Conservation (phyloP, 2,329 filamentous ascomycete species). For the Cordyceps pruinosa region DNA sequence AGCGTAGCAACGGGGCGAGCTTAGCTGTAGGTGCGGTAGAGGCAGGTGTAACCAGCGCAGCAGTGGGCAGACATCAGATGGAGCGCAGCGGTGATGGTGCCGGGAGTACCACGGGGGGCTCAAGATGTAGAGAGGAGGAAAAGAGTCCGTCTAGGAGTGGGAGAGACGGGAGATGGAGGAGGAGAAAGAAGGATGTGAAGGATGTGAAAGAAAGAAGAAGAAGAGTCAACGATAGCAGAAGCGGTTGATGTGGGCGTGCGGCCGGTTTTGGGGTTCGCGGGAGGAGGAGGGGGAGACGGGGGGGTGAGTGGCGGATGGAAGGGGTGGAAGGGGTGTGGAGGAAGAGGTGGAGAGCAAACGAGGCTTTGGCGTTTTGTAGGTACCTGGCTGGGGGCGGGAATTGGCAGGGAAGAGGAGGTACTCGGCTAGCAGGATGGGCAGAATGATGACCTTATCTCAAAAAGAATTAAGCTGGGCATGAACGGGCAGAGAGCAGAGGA, state of each 20-base stretch:
- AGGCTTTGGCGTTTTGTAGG: background rate
- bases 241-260: background rate
- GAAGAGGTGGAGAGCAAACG: background rate
- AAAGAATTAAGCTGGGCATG: background rate
- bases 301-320: no score
- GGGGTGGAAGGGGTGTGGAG: no score
- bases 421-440: background rate
- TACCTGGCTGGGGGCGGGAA: background rate
- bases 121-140: background rate
- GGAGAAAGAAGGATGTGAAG: no score
- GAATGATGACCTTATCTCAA: background rate
- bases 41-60: constrained; percentile 1
- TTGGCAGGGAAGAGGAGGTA: background rate
- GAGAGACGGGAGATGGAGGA: background rate
- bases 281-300: background rate
- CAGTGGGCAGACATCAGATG: constrained; percentile 11
- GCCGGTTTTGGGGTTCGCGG: constrained; percentile 2
- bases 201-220: background rate
- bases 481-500: no score
- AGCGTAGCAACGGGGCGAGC: background rate
- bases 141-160: no score
- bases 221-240: background rate
- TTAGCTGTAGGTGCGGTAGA: constrained; percentile 11
- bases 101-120: background rate
- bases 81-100: background rate